Percentiles rank a stretch among this genome's conserved stretches.
These are phyloP conservation scores for Castanospermum australe DNA, from an alignment of 306 rosid genomes.

Conservation along the genomic window DNA sequence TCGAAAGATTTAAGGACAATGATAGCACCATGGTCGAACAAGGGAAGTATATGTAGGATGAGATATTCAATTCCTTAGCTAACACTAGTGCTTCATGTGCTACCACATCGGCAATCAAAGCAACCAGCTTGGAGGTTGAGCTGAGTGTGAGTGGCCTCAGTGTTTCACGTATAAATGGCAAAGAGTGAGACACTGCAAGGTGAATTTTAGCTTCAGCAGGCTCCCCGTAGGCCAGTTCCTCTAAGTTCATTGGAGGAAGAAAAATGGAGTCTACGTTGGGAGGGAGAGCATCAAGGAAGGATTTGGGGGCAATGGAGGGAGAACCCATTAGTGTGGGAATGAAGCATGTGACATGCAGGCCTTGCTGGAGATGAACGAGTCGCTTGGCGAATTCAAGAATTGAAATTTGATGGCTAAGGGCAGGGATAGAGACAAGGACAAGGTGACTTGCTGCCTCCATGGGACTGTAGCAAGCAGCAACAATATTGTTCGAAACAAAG, in stretches of 20 bases:
- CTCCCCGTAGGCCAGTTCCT: background rate
- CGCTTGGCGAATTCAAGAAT: conserved; percentile 41
- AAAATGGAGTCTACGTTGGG: conserved; percentile 16
- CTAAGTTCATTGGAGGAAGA: conserved; percentile 31
- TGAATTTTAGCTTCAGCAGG: conserved; percentile 18
- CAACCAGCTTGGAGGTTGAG: background rate
- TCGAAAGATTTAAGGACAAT: conserved; percentile 2
- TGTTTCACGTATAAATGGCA: conserved; percentile 11
- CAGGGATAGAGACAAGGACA: conserved; percentile 32
- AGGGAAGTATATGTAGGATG: conserved; percentile 39
- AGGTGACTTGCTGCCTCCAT: conserved; percentile 39
- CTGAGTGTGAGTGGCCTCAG: background rate
- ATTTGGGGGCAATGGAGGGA: background rate
- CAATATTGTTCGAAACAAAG: background rate
- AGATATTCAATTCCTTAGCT: conserved; percentile 27
- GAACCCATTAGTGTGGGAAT: conserved; percentile 34
- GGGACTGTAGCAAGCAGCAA: background rate
- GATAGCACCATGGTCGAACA: conserved; percentile 32
- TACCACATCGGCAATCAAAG: conserved; percentile 31
- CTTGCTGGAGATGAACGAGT: conserved; percentile 16
- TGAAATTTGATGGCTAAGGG: conserved; percentile 30
- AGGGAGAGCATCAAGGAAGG: conserved; percentile 30
- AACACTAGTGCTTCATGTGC: conserved; percentile 27
- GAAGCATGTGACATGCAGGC: conserved; percentile 36
- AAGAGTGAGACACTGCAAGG: conserved; percentile 8